Evolutionary conservation across 2,329 filamentous ascomycete genomes (phyloP), one percentile per base, ranked within the genome.

Genomic region (Colletotrichum sp.): DNA sequence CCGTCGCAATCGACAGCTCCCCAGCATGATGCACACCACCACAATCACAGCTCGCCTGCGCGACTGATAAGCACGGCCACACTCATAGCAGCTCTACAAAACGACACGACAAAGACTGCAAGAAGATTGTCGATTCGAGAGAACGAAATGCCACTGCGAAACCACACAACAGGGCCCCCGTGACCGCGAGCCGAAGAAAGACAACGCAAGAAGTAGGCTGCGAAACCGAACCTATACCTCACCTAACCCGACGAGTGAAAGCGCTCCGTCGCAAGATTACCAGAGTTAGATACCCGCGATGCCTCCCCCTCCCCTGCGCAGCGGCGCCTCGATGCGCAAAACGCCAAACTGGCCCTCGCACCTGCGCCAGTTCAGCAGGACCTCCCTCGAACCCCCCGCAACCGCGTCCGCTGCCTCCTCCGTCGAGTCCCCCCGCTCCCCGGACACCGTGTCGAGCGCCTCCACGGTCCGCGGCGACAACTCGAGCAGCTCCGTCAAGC

Each of bases 361-460:
- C 79, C 85, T 91, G 66, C 88, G 89, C 59, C 89, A 91, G 77
- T 84, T 88, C 80, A 90, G 88, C 82, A 86, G 82, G 66, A 84
- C 85, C 34, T 88, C 86, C 81, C 80, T 86, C 78, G 89, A 91
- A 75, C 85, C 85, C 77, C 79, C 83, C 72, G 43, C 43, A 24
- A 52, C n/a, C 43, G n/a, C 43, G 43, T 81, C 81, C 65, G 77
- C 82, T 61, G 39, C 70, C 13, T 79, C 83, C 72, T 82, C 82
- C 59, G 75, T 82, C 67, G 86, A 87, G 28, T 83, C 84, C 12
- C 84, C 86, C 6, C 83, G 82, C 32, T 91, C 89, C 5, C 87
- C 88, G 4, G 87, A 88, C 72, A 90, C 88, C 69, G 81, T 83
- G 18, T 90, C 89, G 30, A 89, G 88, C 78, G 86, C 85, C 78